Percentiles rank a stretch among this genome's conserved stretches.
These are phyloP conservation scores for Globisporangium splendens DNA, from an alignment of 352 stramenopile genomes.

Conservation along the genomic window DNA sequence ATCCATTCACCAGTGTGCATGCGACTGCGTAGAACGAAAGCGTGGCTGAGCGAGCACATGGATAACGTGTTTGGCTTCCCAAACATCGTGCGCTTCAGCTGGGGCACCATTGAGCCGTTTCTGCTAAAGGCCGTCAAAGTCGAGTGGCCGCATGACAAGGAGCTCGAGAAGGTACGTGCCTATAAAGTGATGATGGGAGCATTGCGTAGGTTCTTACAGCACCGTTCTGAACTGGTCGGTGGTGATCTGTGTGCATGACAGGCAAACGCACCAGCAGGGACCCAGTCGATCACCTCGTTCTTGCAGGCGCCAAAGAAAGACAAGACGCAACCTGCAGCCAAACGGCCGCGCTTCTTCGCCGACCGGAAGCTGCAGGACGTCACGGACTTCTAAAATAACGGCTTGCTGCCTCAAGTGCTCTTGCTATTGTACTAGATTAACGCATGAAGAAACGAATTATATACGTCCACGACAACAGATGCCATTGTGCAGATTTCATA, in stretches of 20 bases:
- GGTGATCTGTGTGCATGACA: conserved; percentile 24
- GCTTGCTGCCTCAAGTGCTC: neutral
- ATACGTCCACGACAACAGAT: too few relatives aligned
- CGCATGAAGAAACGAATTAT: too few relatives aligned
- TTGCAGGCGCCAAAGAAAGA: conserved; percentile 35
- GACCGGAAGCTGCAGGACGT: conserved; percentile 58
- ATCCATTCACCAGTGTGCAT: neutral
- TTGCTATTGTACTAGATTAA: too few relatives aligned
- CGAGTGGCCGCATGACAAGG: conserved; percentile 66
- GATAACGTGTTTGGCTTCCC: conserved; percentile 90
- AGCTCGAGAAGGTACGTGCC: conserved; percentile 46
- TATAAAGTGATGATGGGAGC: neutral
- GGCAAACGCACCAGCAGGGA: conserved; percentile 53
- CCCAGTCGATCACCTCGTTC: conserved; percentile 81
- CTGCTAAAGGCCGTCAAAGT: conserved; percentile 51
- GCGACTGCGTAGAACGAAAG: conserved; percentile 47
- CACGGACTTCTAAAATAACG: conserved; percentile 52
- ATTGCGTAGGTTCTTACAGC: neutral
- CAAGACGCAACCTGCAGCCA: conserved; percentile 4
- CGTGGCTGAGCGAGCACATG: conserved; percentile 84
- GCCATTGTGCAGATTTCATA: too few relatives aligned
- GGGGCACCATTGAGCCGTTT: conserved; percentile 78
- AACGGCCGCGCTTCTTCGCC: conserved; percentile 49
- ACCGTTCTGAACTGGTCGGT: conserved; percentile 1
- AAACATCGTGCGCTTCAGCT: conserved; percentile 92